These are phyloP conservation scores for Debaryomyces psychrophilus DNA, from an alignment of 1,139 yeast species.

Conservation along the genomic window DNA sequence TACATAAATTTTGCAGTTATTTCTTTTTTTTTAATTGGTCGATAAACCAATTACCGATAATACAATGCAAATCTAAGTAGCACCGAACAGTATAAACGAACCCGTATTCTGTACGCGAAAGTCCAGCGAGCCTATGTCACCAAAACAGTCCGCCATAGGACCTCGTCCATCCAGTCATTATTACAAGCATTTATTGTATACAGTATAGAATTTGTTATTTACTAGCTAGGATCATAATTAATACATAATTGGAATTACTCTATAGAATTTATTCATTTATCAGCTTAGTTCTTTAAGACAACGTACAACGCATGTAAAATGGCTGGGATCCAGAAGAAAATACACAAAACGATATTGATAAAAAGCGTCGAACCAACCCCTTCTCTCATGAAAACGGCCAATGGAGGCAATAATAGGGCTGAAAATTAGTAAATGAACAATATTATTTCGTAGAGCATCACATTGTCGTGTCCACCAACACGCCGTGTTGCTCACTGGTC, in stretches of 20 bases:
- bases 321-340: slow-evolving; percentile 74
- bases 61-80: not conserved
- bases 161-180: not conserved
- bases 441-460: not conserved
- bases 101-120: not conserved
- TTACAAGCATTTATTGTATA: not conserved
- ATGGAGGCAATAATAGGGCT: slow-evolving; percentile 71
- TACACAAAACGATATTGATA: slow-evolving; percentile 63
- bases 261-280: not conserved
- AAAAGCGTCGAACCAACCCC: slow-evolving; percentile 65
- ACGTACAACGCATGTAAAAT: slow-evolving; percentile 71
- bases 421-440: slow-evolving; percentile 16
- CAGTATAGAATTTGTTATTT: not conserved
- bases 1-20: slow-evolving; percentile 8
- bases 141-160: not conserved
- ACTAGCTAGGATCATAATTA: not conserved
- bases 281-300: slow-evolving; percentile 41
- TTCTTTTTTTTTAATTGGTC: slow-evolving; percentile 9
- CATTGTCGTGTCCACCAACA: not conserved
- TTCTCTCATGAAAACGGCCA: slow-evolving; percentile 67
- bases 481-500: too few relatives aligned
- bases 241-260: slow-evolving; percentile 1
- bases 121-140: not conserved
- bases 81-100: not conserved
- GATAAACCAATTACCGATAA: slow-evolving; percentile 5